phyloP scores from a whole-genome alignment of 208 protist species.

The Crithidia bombi region DNA sequence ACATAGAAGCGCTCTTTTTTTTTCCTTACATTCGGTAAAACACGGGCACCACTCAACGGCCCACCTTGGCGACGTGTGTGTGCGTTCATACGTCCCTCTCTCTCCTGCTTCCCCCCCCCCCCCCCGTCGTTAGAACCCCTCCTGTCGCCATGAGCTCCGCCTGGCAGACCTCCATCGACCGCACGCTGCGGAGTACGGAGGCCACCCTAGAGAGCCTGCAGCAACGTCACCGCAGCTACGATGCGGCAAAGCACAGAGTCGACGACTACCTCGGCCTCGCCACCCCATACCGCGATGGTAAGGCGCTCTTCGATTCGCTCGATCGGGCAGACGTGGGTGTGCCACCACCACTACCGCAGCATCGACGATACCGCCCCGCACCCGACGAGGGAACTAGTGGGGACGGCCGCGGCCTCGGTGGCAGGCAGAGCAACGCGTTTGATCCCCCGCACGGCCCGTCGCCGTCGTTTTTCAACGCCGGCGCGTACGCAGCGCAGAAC shows the following conservation, averaged over 20 bases:
- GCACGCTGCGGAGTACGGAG: conserved; percentile 54
- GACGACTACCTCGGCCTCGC: conserved; percentile 27
- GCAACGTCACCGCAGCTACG: conserved; percentile 39
- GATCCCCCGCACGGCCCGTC: not conserved
- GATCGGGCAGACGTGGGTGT: conserved; percentile 28
- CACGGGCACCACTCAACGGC: no score
- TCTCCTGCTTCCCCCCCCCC: no score
- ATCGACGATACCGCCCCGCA: conserved; percentile 32
- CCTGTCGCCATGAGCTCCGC: conserved; percentile 19
- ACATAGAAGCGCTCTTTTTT: no score
- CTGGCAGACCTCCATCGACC: conserved; percentile 44
- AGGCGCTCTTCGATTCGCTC: conserved; percentile 13
- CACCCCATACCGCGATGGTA: conserved; percentile 9
- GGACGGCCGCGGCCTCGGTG: not conserved
- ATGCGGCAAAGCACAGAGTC: conserved; percentile 35
- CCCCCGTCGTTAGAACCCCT: no score
- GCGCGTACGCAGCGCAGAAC: not conserved
- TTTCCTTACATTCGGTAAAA: no score
- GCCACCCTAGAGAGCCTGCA: conserved; percentile 57
- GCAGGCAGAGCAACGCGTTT: not conserved
- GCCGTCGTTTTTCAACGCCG: not conserved
- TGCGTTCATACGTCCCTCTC: no score
- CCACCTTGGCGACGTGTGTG: no score
- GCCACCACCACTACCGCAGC: conserved; percentile 41
- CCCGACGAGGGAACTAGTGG: not conserved